Evolutionary conservation across 495 filamentous ascomycete genomes (phyloP), one percentile per base, ranked within the genome.

Genomic region (Pyrenopolyporus hunteri): DNA sequence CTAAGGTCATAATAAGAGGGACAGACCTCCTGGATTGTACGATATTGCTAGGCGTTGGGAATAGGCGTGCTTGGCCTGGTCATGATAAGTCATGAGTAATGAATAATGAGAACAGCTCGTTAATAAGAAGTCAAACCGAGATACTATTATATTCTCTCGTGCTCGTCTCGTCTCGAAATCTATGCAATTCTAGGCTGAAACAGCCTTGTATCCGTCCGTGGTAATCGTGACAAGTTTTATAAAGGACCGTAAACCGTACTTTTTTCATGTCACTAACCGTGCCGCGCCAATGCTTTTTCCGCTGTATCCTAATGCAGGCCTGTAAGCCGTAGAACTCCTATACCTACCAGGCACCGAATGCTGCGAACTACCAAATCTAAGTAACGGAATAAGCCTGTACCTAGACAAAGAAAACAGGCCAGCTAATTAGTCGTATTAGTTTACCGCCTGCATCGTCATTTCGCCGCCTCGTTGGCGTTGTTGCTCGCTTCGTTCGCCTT

Each of bases 401-500:
- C n/a, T n/a, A n/a, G 7, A 7, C 2, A 20, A 26, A 6, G 2
- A 46, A 31, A 33, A 20, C 1, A 10, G 9, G 29, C 14, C 16
- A 33, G 28, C 17, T 20, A 16, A 22, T 10, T 32, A 13, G 0
- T 1, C 3, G 6, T 2, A 39, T 5, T 17, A 6, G 13, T 4
- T 3, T 17, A 11, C 3, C 6, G 17, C 7, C 2, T 14, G n/a
- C 11, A 22, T 2, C 11, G 8, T 4, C 39, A 0, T 9, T 11
- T 11, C 14, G 10, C 20, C 1, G 11, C 23, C 10, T 4, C 23
- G 11, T 49, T 4, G 7, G 5, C 10, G 29, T 49, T 49, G 10
- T 37, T 23, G n/a, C 47, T 44, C 0, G 57, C 63, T 16, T 70
- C 73, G 19, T 73, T 73, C 0, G 71, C 72, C 64, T 75, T 79